Evolutionary conservation across 345 rosid genomes (phyloP), one percentile per base, ranked within the genome.

Genomic region (Euphorbia lathyris): DNA sequence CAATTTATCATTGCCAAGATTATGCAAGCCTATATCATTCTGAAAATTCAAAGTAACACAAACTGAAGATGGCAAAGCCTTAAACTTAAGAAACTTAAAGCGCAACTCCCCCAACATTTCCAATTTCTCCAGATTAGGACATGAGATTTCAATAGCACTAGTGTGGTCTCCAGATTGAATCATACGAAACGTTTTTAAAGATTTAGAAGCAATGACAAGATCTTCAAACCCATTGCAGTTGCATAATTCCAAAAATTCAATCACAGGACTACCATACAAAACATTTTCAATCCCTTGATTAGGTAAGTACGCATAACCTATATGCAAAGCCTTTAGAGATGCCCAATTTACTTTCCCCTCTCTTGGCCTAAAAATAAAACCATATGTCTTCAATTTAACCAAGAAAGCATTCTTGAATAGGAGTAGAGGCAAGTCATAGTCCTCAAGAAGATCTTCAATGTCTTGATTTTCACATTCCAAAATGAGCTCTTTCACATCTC

Each of bases 181-280:
- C n/a, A 34, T 34, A 34, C 7, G 7, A 3, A 34, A 34, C 38
- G 7, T 63, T n/a, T 40, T 63, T 19, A 63, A 22, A 22, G 30
- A 3, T 3, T 38, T 38, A 7, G 51, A 63, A 0, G 27, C 29
- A 38, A 63, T 63, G 8, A 20, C 50, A 20, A 63, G 66, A 3
- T 16, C 14, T 34, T 22, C 22, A 63, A 63, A n/a, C 19, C 51
- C 66, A 1, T n/a, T 3, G 29, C 29, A 40, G 3, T 3, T 3
- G 19, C 8, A 0, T 16, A 63, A 4, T 11, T 63, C 19, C 50
- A 63, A n/a, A 9, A 17, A 22, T 63, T 63, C 66, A 38, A 63
- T 45, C 8, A n/a, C 9, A 40, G 66, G 66, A 40, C 66, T 38
- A 38, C 66, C 66, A 63, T 19, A 63, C 20, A 63, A 12, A 42